These are phyloP conservation scores for Tetracladium maxilliforme DNA, from an alignment of 2,329 filamentous ascomycete genomes.

Conservation along the genomic window DNA sequence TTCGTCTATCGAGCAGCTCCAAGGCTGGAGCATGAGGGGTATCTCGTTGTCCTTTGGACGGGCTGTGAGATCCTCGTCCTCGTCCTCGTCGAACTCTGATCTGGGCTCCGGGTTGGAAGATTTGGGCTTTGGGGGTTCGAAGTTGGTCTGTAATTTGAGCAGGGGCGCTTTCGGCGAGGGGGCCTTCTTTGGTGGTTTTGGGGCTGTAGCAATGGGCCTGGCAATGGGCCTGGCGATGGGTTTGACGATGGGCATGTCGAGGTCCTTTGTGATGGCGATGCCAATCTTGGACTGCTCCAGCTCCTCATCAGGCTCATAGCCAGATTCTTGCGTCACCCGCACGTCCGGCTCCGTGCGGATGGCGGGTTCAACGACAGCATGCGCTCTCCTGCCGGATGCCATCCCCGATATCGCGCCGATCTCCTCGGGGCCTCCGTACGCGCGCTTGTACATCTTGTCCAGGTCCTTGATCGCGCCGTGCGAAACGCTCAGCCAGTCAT, in stretches of 20 bases:
- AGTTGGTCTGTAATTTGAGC: too few species aligned
- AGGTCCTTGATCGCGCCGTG: constrained; percentile 35
- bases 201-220: too few species aligned
- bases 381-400: constrained; percentile 16
- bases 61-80: constrained; percentile 22
- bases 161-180: too few species aligned
- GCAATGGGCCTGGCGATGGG: not conserved
- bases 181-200: too few species aligned
- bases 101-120: too few species aligned
- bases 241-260: not conserved
- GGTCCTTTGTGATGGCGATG: not conserved
- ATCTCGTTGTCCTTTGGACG: constrained; percentile 7
- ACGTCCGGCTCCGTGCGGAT: too few species aligned
- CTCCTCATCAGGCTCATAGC: constrained; percentile 1
- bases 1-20: not conserved
- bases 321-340: too few species aligned
- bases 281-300: too few species aligned
- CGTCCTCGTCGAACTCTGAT: too few species aligned
- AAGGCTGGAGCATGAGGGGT: not conserved
- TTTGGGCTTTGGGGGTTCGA: too few species aligned
- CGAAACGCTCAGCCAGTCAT: constrained; percentile 39
- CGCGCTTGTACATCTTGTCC: constrained; percentile 37
- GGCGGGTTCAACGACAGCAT: constrained; percentile 8
- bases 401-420: constrained; percentile 30
- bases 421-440: constrained; percentile 36